Percentiles rank a stretch among this genome's conserved stretches.
phyloP scores from a whole-genome alignment of 768 basidiomycete genomes.

The Leccinum barrowsii region DNA sequence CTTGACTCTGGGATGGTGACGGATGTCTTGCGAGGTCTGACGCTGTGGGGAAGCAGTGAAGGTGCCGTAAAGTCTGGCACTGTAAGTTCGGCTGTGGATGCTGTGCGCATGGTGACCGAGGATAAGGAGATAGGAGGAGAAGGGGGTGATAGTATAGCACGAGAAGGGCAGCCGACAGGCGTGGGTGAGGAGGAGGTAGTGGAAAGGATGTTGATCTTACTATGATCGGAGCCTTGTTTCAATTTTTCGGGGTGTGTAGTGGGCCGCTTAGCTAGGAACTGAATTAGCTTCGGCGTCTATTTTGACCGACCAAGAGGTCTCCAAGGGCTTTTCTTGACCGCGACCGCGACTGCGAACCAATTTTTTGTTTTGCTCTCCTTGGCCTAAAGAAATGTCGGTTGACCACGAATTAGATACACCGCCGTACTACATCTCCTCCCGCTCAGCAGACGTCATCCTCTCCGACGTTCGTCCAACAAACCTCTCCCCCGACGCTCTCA shows the following conservation, averaged over 20 bases:
- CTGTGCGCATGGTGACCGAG: not conserved
- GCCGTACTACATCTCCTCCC: conserved; percentile 75
- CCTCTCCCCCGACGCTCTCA: conserved; percentile 74
- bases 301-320: not conserved
- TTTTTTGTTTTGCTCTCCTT: no score
- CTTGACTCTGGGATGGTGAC: conserved; percentile 45
- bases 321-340: not conserved
- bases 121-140: not conserved
- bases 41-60: conserved; percentile 39
- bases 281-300: not conserved
- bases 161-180: not conserved
- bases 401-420: conserved; percentile 32
- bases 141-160: not conserved
- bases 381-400: conserved; percentile 38
- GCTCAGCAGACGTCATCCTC: conserved; percentile 87
- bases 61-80: conserved; percentile 1
- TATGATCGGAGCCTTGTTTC: not conserved
- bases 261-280: not conserved
- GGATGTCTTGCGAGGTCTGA: conserved; percentile 45
- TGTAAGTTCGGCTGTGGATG: not conserved
- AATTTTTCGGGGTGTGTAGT: not conserved
- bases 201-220: conserved; percentile 17
- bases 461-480: conserved; percentile 92
- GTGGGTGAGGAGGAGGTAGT: conserved; percentile 22
- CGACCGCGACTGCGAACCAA: conserved; percentile 39